phyloP scores from a whole-genome alignment of 768 basidiomycete genomes.

The Sporobolomyces pararoseus region DNA sequence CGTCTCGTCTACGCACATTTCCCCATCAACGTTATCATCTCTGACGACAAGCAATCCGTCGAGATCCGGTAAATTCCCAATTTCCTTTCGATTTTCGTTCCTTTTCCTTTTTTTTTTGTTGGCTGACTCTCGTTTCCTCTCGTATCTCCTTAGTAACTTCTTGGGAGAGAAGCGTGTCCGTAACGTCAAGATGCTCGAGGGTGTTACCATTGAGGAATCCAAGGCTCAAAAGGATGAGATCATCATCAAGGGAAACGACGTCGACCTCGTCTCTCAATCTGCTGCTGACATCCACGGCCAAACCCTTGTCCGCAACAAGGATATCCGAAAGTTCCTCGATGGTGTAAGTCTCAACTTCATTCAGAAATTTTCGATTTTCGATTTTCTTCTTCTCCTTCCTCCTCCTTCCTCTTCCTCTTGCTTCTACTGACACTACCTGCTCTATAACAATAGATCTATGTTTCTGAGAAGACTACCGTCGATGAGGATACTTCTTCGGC shows the following conservation, averaged over 20 bases:
- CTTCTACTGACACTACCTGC: background rate
- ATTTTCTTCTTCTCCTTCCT: conserved; percentile 6
- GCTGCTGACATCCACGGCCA: conserved; percentile 96
- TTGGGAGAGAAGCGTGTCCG: conserved; percentile 70
- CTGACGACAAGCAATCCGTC: conserved; percentile 64
- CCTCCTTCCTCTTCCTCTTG: background rate
- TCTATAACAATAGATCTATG: background rate
- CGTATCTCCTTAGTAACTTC: conserved; percentile 33
- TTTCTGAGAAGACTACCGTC: too few relatives aligned
- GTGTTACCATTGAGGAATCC: conserved; percentile 78
- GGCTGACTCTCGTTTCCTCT: background rate
- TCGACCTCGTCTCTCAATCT: conserved; percentile 97
- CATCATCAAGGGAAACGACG: conserved; percentile 39
- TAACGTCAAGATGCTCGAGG: conserved; percentile 83
- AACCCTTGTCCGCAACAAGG: conserved; percentile 95
- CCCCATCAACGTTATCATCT: conserved; percentile 87
- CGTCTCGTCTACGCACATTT: conserved; percentile 99
- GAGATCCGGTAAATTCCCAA: conserved; percentile 97
- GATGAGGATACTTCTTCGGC: too few relatives aligned
- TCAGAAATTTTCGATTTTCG: background rate
- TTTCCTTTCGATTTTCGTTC: too few relatives aligned
- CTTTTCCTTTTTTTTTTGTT: background rate
- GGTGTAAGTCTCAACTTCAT: conserved; percentile 50
- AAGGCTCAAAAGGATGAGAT: conserved; percentile 86
- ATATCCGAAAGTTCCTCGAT: conserved; percentile 98